phyloP scores from a whole-genome alignment of 1,284 basidiomycete genomes.

The Puccinia novopanici region DNA sequence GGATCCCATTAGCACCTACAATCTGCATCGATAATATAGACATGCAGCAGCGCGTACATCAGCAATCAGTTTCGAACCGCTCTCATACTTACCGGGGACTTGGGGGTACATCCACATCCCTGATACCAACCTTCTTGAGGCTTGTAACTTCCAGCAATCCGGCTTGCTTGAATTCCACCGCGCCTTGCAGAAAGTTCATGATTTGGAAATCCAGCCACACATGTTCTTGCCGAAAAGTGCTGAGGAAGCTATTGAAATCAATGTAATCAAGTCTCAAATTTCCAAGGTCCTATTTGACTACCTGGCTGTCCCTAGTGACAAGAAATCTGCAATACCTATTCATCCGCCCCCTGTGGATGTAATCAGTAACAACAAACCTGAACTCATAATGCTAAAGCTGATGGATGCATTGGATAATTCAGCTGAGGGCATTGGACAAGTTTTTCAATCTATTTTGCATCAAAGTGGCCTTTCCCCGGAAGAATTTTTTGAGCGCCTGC shows the following conservation, averaged over 20 bases:
- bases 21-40: slow-evolving; percentile 8
- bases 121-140: background rate
- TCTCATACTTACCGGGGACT: background rate
- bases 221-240: background rate
- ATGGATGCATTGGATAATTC: slow-evolving; percentile 15
- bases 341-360: slow-evolving; percentile 2
- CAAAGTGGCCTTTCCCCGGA: background rate
- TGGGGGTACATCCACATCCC: background rate
- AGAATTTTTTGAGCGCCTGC: background rate
- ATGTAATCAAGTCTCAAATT: background rate
- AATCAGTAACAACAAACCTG: no score
- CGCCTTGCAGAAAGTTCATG: no score
- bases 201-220: background rate
- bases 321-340: background rate
- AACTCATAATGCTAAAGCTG: no score
- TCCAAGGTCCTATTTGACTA: no score
- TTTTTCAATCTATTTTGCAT: background rate
- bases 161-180: background rate
- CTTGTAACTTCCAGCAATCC: no score
- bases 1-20: background rate
- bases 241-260: background rate
- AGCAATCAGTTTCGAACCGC: no score
- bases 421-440: no score
- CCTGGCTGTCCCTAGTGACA: background rate
- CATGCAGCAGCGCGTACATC: background rate